Evolutionary conservation across 2,329 filamentous ascomycete genomes (phyloP).

Genomic region (Ampelomyces quisqualis): DNA sequence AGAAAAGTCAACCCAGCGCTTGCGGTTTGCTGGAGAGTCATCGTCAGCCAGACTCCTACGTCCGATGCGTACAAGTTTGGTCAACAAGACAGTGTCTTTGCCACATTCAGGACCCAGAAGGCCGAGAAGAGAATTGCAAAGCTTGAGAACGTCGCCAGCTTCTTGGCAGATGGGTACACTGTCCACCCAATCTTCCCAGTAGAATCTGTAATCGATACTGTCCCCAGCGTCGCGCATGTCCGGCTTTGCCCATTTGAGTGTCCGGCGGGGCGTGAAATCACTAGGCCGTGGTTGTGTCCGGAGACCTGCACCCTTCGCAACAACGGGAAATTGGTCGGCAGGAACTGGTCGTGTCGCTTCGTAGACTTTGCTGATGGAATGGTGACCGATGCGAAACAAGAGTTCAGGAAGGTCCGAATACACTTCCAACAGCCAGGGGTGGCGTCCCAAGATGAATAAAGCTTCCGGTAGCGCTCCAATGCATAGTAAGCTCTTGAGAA

Average conservation of each 20-base stretch:
- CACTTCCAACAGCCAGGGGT: constrained; percentile 86
- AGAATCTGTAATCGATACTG: constrained; percentile 79
- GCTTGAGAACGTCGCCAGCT: constrained; percentile 84
- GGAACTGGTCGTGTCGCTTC: constrained; percentile 52
- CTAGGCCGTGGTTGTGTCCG: constrained; percentile 62
- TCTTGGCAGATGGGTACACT: constrained; percentile 88
- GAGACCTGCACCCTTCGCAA: constrained; percentile 47
- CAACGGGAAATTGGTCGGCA: constrained; percentile 45
- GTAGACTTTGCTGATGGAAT: constrained; percentile 77
- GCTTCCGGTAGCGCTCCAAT: constrained; percentile 93
- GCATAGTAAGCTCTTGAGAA: constrained; percentile 81
- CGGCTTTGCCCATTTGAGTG: constrained; percentile 79
- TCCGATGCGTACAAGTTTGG: constrained; percentile 84
- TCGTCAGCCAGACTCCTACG: constrained; percentile 72
- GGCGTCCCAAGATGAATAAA: constrained; percentile 85
- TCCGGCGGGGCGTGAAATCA: constrained; percentile 63
- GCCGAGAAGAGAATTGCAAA: constrained; percentile 82
- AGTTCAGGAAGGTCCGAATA: constrained; percentile 79
- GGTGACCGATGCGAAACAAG: constrained; percentile 80
- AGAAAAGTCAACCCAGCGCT: constrained; percentile 82
- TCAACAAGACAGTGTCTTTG: constrained; percentile 72
- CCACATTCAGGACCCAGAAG: constrained; percentile 87
- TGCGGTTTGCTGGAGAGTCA: constrained; percentile 65
- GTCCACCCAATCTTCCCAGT: constrained; percentile 96
- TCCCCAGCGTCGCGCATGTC: constrained; percentile 76